Base-by-base conservation (phyloP, 2,329 filamentous ascomycete genomes). In the Davidsoniella virescens region DNA sequence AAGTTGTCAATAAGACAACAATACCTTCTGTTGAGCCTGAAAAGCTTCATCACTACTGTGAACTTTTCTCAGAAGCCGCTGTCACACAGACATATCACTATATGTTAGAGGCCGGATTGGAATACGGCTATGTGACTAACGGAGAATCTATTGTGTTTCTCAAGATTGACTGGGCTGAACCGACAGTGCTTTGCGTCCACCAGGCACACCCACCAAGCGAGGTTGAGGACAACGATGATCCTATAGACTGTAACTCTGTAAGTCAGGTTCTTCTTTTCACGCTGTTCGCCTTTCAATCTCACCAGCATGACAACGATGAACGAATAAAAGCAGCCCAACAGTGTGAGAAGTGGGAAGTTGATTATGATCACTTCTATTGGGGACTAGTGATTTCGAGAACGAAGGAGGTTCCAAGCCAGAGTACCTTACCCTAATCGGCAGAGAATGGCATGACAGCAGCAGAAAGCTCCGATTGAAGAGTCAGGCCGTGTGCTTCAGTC, bases 101-200 rank as follows among this genome's bases (percentile, higher is more conserved):
- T 57, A 75, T 75, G 64, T 63, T 74, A 9, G 56, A 67, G 46
- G 59, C 58, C 12, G 66, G 71, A 0, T 59, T 71, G 5, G 62
- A 67, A 50, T 70, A 68, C 53, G 63, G 69, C 10, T 59, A 63
- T 23, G 50, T 73, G 37, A 63, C 60, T 14, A 71, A 65, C 1
- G 65, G 66, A 18, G 64, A 71, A 56, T 61, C 63, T 2, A 65
- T 64, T 44, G 63, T 70, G 26, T 71, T 70, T 51, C 61, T 72
- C n/a, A 62, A 60, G 42, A 53, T 69, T 8, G 51, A 61, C 44
- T 61, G 53, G 59, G 23, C 16, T 10, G 45, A 56, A 1, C 50
- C 48, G 17, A 41, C 33, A 9, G 36, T 42, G 17, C 17, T 51
- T 9, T 18, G 12, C 43, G 47, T 47, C 25, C 33, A 51, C 14